Conservation (phyloP, 2,329 filamentous ascomycete genomes). For the Xylaria sp. region DNA sequence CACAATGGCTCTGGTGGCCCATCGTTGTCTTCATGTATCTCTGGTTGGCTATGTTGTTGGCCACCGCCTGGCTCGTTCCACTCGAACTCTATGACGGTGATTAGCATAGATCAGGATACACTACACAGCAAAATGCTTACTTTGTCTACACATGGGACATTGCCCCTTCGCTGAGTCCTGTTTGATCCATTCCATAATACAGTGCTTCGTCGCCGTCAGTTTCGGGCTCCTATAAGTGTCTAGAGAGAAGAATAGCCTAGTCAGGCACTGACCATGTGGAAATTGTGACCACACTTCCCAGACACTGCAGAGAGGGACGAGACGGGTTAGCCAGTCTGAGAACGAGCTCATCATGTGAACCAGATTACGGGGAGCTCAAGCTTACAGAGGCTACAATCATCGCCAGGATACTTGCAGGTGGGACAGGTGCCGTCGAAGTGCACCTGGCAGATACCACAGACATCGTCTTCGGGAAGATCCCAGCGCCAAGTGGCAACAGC, state of each 20-base stretch:
- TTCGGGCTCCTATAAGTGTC: slow-evolving; percentile 35
- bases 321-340: background rate
- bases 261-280: slow-evolving; percentile 83
- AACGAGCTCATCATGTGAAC: too few species aligned
- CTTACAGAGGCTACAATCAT: slow-evolving; percentile 90
- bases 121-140: slow-evolving; percentile 53
- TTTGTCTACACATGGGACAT: slow-evolving; percentile 97
- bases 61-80: slow-evolving; percentile 35
- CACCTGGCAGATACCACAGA: slow-evolving; percentile 97
- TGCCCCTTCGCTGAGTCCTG: slow-evolving; percentile 92
- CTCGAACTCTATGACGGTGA: slow-evolving; percentile 39
- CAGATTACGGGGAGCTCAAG: slow-evolving; percentile 30
- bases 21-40: slow-evolving; percentile 25
- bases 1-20: slow-evolving; percentile 16
- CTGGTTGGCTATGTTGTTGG: slow-evolving; percentile 29
- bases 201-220: slow-evolving; percentile 67
- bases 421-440: slow-evolving; percentile 98
- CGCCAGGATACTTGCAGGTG: slow-evolving; percentile 96
- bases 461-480: slow-evolving; percentile 96
- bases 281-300: slow-evolving; percentile 95
- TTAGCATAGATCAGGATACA: slow-evolving; percentile 8
- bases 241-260: slow-evolving; percentile 46
- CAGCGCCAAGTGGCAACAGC: slow-evolving; percentile 96
- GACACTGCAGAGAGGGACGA: slow-evolving; percentile 65
- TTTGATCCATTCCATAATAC: slow-evolving; percentile 93